A percentile compares a stretch with the other conserved stretches of the same genome.
Evolutionary conservation across 176 grass and related monocot genomes (phyloP).

Genomic region (Puccinellia tenuiflora): DNA sequence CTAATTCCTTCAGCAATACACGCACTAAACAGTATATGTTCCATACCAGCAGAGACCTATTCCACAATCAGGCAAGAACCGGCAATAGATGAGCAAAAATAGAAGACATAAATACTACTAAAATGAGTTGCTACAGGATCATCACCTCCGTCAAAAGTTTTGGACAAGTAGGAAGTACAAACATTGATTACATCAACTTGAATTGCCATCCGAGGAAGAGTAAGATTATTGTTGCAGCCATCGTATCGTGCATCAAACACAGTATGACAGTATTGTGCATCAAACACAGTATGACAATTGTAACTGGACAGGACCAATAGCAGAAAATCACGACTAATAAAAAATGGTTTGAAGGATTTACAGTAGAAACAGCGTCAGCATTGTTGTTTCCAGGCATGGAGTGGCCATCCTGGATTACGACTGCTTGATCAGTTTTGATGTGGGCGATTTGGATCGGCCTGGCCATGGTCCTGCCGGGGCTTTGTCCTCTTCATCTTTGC

Average conservation of each 20-base stretch:
- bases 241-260: background rate
- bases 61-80: background rate
- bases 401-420: background rate
- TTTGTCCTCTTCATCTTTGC: slow-evolving; percentile 81
- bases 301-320: background rate
- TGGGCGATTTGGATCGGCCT: slow-evolving; percentile 9
- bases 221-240: background rate
- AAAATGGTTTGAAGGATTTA: slow-evolving; percentile 45
- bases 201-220: background rate
- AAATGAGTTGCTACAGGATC: too few species aligned
- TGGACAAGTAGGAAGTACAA: background rate
- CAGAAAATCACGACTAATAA: slow-evolving; percentile 10
- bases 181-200: background rate
- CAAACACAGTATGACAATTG: background rate
- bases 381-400: background rate
- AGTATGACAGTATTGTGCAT: too few species aligned
- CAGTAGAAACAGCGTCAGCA: slow-evolving; percentile 29
- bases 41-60: background rate
- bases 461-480: slow-evolving; percentile 43
- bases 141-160: background rate
- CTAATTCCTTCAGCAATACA: background rate
- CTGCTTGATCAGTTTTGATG: slow-evolving; percentile 29
- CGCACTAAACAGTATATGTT: background rate
- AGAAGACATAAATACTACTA: too few species aligned
- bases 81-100: too few species aligned